Evolutionary conservation across 75 land plant species (phyloP).

Genomic region (Isoetes taiwanensis): DNA sequence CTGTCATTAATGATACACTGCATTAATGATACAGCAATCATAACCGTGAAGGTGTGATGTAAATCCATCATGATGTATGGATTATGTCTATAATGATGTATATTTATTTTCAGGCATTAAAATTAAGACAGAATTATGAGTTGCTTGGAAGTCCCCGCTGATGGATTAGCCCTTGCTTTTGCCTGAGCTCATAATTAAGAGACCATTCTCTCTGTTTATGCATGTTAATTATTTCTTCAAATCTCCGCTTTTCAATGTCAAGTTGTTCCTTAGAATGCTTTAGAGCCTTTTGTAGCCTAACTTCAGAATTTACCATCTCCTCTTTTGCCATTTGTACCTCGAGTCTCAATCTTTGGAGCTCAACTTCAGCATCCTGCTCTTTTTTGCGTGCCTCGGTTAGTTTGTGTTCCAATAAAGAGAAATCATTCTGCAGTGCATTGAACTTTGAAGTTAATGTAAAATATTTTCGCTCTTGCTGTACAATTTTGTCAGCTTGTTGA

Average conservation of each 20-base stretch:
- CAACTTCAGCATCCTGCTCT: constrained; percentile 8
- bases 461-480: constrained; percentile 13
- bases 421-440: constrained; percentile 10
- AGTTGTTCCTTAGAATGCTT: constrained; percentile 17
- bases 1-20: too few species aligned
- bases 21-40: too few species aligned
- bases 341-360: constrained; percentile 11
- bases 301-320: constrained; percentile 26
- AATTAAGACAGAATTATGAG: too few species aligned
- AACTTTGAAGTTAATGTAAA: constrained; percentile 9
- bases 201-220: too few species aligned
- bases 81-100: too few species aligned
- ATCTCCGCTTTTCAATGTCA: constrained; percentile 13
- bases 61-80: too few species aligned
- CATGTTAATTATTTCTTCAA: too few species aligned
- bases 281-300: constrained; percentile 15
- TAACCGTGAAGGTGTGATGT: too few species aligned
- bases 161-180: too few species aligned
- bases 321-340: constrained; percentile 23
- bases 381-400: constrained; percentile 2
- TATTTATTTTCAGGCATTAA: too few species aligned
- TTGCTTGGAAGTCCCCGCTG: too few species aligned
- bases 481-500: constrained; percentile 12
- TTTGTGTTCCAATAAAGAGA: background rate
- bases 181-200: too few species aligned